Conservation (phyloP, 2,329 filamentous ascomycete genomes). For the Aspergillus vadensis region DNA sequence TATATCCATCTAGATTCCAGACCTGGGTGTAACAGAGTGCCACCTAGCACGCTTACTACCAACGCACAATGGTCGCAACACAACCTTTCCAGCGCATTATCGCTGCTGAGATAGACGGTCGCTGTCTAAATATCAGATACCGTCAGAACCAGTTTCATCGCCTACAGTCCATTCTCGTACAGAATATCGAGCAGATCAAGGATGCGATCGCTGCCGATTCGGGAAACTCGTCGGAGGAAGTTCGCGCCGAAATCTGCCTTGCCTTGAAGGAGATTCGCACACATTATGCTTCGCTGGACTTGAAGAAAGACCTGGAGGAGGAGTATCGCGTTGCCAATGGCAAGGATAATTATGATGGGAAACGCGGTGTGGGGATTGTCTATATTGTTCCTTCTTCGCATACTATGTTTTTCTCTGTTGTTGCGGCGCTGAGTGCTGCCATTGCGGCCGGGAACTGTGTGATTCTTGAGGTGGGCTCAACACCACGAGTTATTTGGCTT, state of each 20-base stretch:
- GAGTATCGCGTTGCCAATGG: conserved; percentile 29
- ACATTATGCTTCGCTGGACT: conserved; percentile 26
- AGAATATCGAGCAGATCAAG: conserved; percentile 31
- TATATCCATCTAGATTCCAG: neutral
- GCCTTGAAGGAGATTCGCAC: conserved; percentile 31
- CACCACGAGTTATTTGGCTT: neutral
- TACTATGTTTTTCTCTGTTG: conserved; percentile 51
- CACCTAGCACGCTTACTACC: neutral
- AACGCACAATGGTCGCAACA: conserved; percentile 15
- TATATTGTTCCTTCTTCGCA: conserved; percentile 53
- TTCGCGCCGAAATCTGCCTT: conserved; percentile 30
- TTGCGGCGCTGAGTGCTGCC: conserved; percentile 50
- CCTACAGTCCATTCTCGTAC: conserved; percentile 38
- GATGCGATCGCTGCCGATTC: conserved; percentile 37
- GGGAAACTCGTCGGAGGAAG: conserved; percentile 34
- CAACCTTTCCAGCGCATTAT: conserved; percentile 31
- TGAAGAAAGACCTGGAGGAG: conserved; percentile 13
- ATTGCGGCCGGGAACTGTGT: conserved; percentile 56
- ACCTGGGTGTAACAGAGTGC: neutral
- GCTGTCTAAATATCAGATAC: conserved; percentile 41
- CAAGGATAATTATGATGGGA: conserved; percentile 21
- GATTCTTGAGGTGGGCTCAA: conserved; percentile 47
- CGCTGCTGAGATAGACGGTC: conserved; percentile 42
- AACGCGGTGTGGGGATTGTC: conserved; percentile 31
- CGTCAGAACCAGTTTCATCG: conserved; percentile 43